phyloP scores from a whole-genome alignment of 2,329 filamentous ascomycete species.

The Botrytis deweyae region DNA sequence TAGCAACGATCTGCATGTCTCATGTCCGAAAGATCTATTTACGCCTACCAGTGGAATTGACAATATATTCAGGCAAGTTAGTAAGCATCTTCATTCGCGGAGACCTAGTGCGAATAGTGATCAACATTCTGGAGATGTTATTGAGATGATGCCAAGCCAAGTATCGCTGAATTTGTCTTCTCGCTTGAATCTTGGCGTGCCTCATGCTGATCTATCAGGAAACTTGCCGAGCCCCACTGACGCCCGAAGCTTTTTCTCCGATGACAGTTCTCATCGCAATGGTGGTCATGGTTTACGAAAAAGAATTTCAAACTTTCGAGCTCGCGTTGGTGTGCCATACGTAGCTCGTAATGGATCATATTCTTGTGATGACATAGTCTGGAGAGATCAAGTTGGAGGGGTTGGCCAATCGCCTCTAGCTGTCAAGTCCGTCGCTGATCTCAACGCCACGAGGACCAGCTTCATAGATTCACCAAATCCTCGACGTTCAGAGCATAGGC shows the following conservation, averaged over 20 bases:
- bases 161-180: slow-evolving; percentile 19
- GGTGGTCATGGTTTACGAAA: slow-evolving; percentile 31
- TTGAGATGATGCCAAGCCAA: slow-evolving; percentile 16
- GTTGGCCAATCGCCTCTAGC: slow-evolving; percentile 23
- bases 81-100: slow-evolving; percentile 34
- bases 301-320: slow-evolving; percentile 34
- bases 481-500: slow-evolving; percentile 23
- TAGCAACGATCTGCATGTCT: slow-evolving; percentile 33
- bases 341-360: slow-evolving; percentile 30
- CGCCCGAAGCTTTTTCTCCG: slow-evolving; percentile 42
- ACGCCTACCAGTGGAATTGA: slow-evolving; percentile 35
- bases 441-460: slow-evolving; percentile 26
- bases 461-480: slow-evolving; percentile 26
- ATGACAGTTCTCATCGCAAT: slow-evolving; percentile 40
- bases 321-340: slow-evolving; percentile 34
- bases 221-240: slow-evolving; percentile 32
- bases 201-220: slow-evolving; percentile 21
- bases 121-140: slow-evolving; percentile 18
- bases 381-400: slow-evolving; percentile 27
- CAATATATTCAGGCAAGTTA: slow-evolving; percentile 37
- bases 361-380: slow-evolving; percentile 36
- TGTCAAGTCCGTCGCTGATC: slow-evolving; percentile 29
- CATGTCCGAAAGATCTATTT: slow-evolving; percentile 37
- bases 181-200: slow-evolving; percentile 15
- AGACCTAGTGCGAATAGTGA: slow-evolving; percentile 31